Percentiles rank a stretch among this genome's conserved stretches.
phyloP scores from a whole-genome alignment of 495 filamentous ascomycete genomes.

The Daldinia vernicosa region DNA sequence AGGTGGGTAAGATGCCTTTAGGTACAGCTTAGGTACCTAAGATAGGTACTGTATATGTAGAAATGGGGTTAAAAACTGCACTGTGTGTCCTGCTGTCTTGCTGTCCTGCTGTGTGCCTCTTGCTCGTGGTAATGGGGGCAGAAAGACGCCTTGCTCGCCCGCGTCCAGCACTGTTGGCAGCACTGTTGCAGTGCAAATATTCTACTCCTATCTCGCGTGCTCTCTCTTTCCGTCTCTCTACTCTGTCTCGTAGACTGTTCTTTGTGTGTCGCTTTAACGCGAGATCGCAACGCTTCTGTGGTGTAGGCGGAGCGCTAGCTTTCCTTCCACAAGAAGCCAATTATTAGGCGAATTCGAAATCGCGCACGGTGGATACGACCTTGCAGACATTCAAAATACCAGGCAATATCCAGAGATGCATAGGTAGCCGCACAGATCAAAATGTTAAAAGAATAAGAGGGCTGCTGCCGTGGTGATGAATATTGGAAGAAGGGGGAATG shows the following conservation, averaged over 20 bases:
- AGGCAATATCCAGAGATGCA: conserved; percentile 42
- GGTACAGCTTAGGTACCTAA: conserved; percentile 3
- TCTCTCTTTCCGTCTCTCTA: background rate
- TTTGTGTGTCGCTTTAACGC: conserved; percentile 2
- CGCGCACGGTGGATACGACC: conserved; percentile 42
- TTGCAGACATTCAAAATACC: conserved; percentile 45
- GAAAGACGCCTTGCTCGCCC: conserved; percentile 11
- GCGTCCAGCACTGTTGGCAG: conserved; percentile 20
- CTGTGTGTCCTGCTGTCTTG: conserved; percentile 24
- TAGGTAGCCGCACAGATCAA: conserved; percentile 23
- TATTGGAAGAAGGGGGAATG: conserved; percentile 1
- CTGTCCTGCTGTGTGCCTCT: background rate
- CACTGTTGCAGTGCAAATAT: conserved; percentile 11
- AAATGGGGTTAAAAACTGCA: conserved; percentile 21
- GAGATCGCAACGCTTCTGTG: conserved; percentile 16
- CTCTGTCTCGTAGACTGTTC: background rate
- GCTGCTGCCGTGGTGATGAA: conserved; percentile 19
- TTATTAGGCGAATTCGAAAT: conserved; percentile 42
- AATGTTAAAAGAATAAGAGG: background rate
- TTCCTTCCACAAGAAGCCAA: conserved; percentile 32
- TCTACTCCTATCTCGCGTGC: conserved; percentile 5
- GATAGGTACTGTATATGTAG: conserved; percentile 16
- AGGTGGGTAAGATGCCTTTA: conserved; percentile 3
- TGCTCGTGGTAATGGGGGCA: conserved; percentile 1
- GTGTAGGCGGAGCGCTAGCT: conserved; percentile 30